Evolutionary conservation across 2,329 filamentous ascomycete genomes (phyloP).

Genomic region (Catunica adiposa): DNA sequence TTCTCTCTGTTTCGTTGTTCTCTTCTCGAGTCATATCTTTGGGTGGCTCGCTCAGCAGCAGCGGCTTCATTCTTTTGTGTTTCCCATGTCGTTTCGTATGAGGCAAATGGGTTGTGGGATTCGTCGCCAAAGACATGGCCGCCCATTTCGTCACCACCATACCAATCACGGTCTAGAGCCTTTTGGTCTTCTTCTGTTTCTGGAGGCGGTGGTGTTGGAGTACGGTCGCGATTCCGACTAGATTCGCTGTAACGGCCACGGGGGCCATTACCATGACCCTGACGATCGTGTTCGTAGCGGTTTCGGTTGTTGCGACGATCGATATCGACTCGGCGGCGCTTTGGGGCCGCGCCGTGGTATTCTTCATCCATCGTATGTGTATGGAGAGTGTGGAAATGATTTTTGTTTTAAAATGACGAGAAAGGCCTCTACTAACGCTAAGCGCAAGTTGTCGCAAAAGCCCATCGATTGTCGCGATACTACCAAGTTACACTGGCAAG

Average conservation of each 20-base stretch:
- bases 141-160: conserved; percentile 68
- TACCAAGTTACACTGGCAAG: conserved; percentile 5
- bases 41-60: conserved; percentile 64
- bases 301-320: conserved; percentile 17
- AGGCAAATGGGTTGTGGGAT: conserved; percentile 78
- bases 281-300: conserved; percentile 19
- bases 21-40: conserved; percentile 49
- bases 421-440: neutral
- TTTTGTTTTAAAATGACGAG: neutral
- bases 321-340: conserved; percentile 24
- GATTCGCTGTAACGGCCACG: conserved; percentile 1
- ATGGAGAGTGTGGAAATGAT: neutral
- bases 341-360: conserved; percentile 25
- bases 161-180: conserved; percentile 83
- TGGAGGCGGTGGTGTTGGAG: conserved; percentile 5
- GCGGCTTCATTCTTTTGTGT: conserved; percentile 61
- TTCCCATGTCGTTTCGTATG: conserved; percentile 57
- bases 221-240: conserved; percentile 32
- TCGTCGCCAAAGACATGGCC: conserved; percentile 78
- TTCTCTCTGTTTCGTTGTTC: conserved; percentile 84
- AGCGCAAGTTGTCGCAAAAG: neutral
- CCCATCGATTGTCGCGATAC: no score
- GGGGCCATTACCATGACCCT: conserved; percentile 21
- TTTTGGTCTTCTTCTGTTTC: conserved; percentile 47
- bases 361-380: conserved; percentile 16